Evolutionary conservation across 352 stramenopile species (phyloP), one percentile per base, ranked within the genome.

Genomic region (Aphanomyces cochlioides): DNA sequence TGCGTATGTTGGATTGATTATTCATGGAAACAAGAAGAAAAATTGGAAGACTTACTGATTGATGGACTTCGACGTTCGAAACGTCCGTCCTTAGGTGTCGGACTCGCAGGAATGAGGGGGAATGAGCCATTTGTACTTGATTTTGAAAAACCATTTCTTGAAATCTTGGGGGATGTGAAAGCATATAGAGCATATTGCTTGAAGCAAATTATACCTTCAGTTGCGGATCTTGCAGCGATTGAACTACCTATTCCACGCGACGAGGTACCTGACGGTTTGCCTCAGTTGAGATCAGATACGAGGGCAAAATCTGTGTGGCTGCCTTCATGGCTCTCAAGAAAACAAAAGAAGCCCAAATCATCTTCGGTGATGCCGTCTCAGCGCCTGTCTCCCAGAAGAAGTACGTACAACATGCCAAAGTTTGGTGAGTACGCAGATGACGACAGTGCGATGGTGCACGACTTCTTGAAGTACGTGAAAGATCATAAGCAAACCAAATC

Each of bases 381-480:
- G 28, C 28, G 28, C 28, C 28, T 36, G 38, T 28, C 28, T 19
- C 21, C 28, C 3, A 63, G 38, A 19, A 12, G 21, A 15, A 63
- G 28, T 19, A 17, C 28, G 6, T 56, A 56, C 21, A 40, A 67
- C 7, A 7, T 67, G n/a, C 17, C 13, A 17, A 63, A 19, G 47
- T 37, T 70, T 6, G 37, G 39, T 10, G 38, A 36, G 4, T 12
- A 21, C 12, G 10, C 43, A 13, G 59, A 67, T 28, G 34, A 70
- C 4, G 75, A 17, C 66, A 80, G 5, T 73, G 87, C 38, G 79
- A 82, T 70, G 15, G 28, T 70, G 54, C 12, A 53, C 21, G 67
- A 77, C 13, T 85, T 90, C 50, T 50, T 90, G 8, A 45, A 61
- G 21, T 82, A 75, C 57, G 66, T 89, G 1, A 75, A 78, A 36